Percentiles rank a stretch among this genome's conserved stretches.
These are phyloP conservation scores for Kazachstania sp. DNA, from an alignment of 1,139 yeast species.

Conservation along the genomic window DNA sequence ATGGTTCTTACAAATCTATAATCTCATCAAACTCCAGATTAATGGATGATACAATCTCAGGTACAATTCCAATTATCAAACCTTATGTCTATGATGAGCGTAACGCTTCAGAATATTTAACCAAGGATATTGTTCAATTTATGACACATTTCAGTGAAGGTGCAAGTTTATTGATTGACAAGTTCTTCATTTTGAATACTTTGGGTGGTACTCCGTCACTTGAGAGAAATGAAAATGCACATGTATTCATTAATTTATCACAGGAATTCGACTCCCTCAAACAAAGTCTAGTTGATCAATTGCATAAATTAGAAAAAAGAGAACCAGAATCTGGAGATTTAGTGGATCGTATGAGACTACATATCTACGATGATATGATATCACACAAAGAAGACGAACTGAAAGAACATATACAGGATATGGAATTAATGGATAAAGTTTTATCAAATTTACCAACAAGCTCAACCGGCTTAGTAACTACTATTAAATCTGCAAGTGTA, in stretches of 20 bases:
- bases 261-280: constrained; percentile 62
- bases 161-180: constrained; percentile 56
- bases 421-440: constrained; percentile 30
- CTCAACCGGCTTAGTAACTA: constrained; percentile 35
- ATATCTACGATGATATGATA: constrained; percentile 37
- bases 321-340: constrained; percentile 14
- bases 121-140: constrained; percentile 14
- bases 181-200: constrained; percentile 68
- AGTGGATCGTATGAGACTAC: constrained; percentile 16
- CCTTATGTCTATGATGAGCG: constrained; percentile 22
- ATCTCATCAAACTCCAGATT: constrained; percentile 11
- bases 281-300: constrained; percentile 8
- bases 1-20: constrained; percentile 15
- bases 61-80: constrained; percentile 23
- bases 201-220: constrained; percentile 86
- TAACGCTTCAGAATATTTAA: constrained; percentile 15
- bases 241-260: constrained; percentile 74
- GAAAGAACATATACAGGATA: constrained; percentile 29
- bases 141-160: constrained; percentile 18
- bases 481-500: constrained; percentile 25
- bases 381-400: constrained; percentile 10
- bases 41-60: constrained; percentile 9
- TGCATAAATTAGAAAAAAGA: constrained; percentile 10
- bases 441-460: constrained; percentile 32
- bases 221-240: constrained; percentile 74